Percentiles rank a stretch among this genome's conserved stretches.
phyloP scores from a whole-genome alignment of 2,329 filamentous ascomycete species.

The Diplodia intermedia region DNA sequence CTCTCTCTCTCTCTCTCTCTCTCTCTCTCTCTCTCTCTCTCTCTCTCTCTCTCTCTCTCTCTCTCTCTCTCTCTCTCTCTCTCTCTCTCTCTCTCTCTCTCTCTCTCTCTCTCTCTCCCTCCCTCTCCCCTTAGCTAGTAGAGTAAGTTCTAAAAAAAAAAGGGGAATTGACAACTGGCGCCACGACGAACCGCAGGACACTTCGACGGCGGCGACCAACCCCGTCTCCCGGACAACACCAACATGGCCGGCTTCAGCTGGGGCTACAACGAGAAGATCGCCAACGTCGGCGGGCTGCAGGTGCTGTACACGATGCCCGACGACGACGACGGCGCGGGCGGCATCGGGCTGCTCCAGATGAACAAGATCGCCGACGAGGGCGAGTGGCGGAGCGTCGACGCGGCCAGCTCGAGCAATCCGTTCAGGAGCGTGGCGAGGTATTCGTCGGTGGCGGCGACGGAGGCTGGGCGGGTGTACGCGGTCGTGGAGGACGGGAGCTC shows the following conservation, averaged over 20 bases:
- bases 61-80: no score
- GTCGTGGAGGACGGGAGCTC: not conserved
- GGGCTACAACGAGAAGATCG: slow-evolving; percentile 5
- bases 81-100: no score
- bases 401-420: not conserved
- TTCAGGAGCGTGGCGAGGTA: not conserved
- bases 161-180: no score
- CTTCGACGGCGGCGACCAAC: not conserved
- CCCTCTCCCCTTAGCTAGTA: no score
- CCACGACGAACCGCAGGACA: not conserved
- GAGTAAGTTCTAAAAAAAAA: no score
- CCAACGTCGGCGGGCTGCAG: not conserved
- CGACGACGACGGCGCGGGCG: not conserved
- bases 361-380: not conserved
- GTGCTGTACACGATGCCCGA: not conserved
- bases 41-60: no score
- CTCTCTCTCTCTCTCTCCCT: no score
- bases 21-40: no score
- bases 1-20: no score
- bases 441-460: not conserved
- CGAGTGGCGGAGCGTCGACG: not conserved
- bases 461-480: not conserved
- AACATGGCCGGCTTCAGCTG: slow-evolving; percentile 19
- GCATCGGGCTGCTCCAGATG: not conserved
- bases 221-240: not conserved